A percentile compares a stretch with the other conserved stretches of the same genome.
Evolutionary conservation across 148 eudicot genomes (phyloP).

Genomic region (Vaccinium vitisidaea): DNA sequence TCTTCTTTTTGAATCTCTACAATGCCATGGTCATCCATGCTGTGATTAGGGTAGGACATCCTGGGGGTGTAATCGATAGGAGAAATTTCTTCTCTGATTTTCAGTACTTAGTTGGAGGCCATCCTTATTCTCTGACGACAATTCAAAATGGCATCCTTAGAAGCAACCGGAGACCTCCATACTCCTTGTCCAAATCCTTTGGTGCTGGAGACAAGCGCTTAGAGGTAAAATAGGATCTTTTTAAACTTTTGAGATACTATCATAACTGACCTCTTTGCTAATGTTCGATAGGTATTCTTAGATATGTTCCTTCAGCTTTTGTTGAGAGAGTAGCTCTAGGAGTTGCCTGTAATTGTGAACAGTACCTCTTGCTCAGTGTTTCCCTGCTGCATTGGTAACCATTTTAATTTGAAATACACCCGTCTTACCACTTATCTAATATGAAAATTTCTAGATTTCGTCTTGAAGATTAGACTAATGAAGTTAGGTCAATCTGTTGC

Average conservation of each 20-base stretch:
- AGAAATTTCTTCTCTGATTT: slow-evolving; percentile 72
- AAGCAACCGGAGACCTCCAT: slow-evolving; percentile 82
- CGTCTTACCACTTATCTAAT: background rate
- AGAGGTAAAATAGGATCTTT: slow-evolving; percentile 44
- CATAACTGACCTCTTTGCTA: background rate
- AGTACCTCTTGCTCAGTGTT: slow-evolving; percentile 2
- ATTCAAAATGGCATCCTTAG: slow-evolving; percentile 82
- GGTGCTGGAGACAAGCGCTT: slow-evolving; percentile 65
- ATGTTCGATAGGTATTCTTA: background rate
- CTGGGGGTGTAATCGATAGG: slow-evolving; percentile 73
- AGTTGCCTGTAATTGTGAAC: background rate
- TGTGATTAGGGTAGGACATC: slow-evolving; percentile 71
- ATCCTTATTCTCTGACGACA: slow-evolving; percentile 61
- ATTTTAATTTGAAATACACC: background rate
- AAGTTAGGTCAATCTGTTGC: background rate
- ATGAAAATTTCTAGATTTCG: background rate
- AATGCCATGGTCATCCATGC: slow-evolving; percentile 94
- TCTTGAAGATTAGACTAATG: background rate
- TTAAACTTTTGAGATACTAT: background rate
- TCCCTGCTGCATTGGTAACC: background rate
- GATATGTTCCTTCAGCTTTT: background rate
- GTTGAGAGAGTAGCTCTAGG: background rate
- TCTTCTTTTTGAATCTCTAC: slow-evolving; percentile 79
- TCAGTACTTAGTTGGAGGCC: slow-evolving; percentile 78
- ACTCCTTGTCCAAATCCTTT: slow-evolving; percentile 69